Evolutionary conservation across 2,329 filamentous ascomycete species (phyloP), one percentile per base, ranked within the genome.

Genomic region (Elsinoe ampelina): DNA sequence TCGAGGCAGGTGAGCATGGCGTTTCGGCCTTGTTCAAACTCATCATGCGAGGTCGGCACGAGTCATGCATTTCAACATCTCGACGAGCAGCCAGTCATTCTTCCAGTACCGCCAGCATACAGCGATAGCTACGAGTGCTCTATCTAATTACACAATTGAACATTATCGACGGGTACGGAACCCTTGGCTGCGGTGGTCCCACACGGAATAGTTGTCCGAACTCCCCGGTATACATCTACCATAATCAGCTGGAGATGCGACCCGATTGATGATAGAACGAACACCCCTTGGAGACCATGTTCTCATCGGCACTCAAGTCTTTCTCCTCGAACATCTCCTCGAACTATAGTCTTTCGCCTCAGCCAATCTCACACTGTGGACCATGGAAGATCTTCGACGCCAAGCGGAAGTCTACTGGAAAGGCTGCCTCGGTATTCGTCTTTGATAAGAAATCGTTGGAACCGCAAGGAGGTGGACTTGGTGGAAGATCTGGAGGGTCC

Each of bases 351-450:
- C 78, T 97, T 62, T 85, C 89, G 19, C 79, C 84, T 22, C 83
- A 82, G 59, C 81, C 87, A 10, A 85, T 83, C n/a, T 87, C 89
- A 54, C 83, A 83, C 54, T 88, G 91, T 13, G 93, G 93, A 15
- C 89, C 91, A 58, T 98, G 93, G 93, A 95, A 90, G 75, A 93
- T 98, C 66, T 92, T 92, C 78, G 91, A 96, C 74, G 91, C 88
- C 58, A 97, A 95, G 77, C 95, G 95, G 75, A 97, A 96, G 74
- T 89, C 87, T 30, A 95, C 90, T 0, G 89, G 88, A 63, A 95
- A 93, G 70, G 72, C 85, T 6, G 93, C 86, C 57, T 96, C 91
- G 13, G 84, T 97, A 63, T 98, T 97, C 66, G 84, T 97, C 62
- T 95, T 96, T 69, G 93, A 98, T 63, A 85, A 84, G 69, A 95